Base-by-base conservation (phyloP, 2,329 filamentous ascomycete genomes). In the Cadophora sp. region DNA sequence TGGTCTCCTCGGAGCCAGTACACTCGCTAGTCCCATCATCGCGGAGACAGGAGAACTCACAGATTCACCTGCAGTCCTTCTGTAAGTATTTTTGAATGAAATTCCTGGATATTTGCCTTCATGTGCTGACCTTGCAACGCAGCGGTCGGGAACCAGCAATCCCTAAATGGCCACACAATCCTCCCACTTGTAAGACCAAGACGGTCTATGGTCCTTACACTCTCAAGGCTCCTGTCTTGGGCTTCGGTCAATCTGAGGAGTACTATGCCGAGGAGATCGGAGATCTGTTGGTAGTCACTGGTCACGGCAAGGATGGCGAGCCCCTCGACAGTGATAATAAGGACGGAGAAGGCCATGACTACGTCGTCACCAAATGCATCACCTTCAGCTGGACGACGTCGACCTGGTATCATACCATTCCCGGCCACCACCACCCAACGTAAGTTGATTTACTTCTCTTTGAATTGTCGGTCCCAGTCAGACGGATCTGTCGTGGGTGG, bases 251-350 rank as follows among this genome's bases (percentile, higher is more conserved):
- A 59, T 12, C n/a, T 12, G 55, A 59, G 22, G 31, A 59, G 22
- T 59, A 59, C 55, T 59, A 59, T 37, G 55, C 55, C 16, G 55
- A 59, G 55, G 43, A 59, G 11, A 59, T 59, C 55, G 37, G 22
- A 22, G 55, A 59, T 24, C 7, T 59, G 31, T 43, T 59, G 34
- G 29, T 37, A 24, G 34, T 59, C 55, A 59, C 55, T 40, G 55
- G 55, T 26, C 55, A 59, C 22, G 55, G 55, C 9, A 26, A 37
- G 34, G 31, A 59, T 59, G 34, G 34, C 34, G 11, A 37, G 19
- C 55, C 55, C 43, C 55, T 59, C 34, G 55, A 40, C 22, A 59
- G 55, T 24, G 31, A 59, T n/a, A 37, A 40, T 9, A 59, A 59
- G 31, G 11, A n/a, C 31, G 55, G 55, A 2, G 22, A 26, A 14